Base-by-base conservation (phyloP, 1,284 basidiomycete genomes). In the Inonotus hispidus region DNA sequence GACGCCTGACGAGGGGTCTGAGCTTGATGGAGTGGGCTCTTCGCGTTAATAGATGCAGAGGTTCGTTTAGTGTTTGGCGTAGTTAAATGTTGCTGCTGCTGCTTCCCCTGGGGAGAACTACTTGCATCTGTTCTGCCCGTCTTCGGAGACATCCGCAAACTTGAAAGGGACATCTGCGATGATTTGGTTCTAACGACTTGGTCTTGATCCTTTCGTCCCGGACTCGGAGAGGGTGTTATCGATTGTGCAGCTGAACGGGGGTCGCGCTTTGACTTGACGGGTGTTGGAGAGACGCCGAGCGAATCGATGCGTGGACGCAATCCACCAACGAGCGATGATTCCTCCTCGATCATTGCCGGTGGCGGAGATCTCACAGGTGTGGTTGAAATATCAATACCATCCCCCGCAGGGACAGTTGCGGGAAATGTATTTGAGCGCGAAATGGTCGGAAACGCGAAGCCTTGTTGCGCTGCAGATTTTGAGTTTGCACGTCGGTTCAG, bases 181-280 rank as follows among this genome's bases (percentile, higher is more conserved):
- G 54, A 32, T 37, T 61, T 61, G 7, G 60, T 27, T 13, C 52
- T 61, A 16, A 56, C 41, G 7, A 16, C 41, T 21, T 43, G 16
- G 5, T 5, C 4, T 19, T 43, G 41, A 16, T 43, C 3, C 41
- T 43, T 43, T 19, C 55, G 46, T n/a, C 39, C 53, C 1, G 54
- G 60, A 39, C 25, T 50, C 21, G 60, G 60, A 21, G 60, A 57
- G 1, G 60, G 60, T 19, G 60, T 56, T 23, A n/a, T 32, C n/a
- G 53, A 38, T 45, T 50, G 25, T 8, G 37, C 3, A 2, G n/a
- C 16, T 43, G 13, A 10, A 43, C 32, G 41, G 10, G 41, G 53
- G 23, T 52, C 32, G 11, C 52, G 60, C 25, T 57, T 61, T 2
- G 60, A 47, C 14, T 39, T 49, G 35, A 45, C 37, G 19, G 49